Evolutionary conservation across 768 basidiomycete genomes (phyloP).

Genomic region (Asterophora parasitica): DNA sequence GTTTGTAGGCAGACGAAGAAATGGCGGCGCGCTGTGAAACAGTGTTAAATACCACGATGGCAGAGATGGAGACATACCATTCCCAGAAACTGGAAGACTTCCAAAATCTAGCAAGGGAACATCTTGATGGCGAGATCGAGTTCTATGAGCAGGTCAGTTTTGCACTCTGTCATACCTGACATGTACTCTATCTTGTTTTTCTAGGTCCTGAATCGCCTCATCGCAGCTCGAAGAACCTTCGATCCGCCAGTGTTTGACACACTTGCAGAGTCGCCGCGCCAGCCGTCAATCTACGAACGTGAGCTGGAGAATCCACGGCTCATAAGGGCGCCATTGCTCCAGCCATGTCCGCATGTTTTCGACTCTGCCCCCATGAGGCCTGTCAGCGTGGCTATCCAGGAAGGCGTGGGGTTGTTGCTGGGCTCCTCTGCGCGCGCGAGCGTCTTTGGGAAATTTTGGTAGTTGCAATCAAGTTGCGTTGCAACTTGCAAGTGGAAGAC

Average conservation of each 20-base stretch:
- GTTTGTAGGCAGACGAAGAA: slow-evolving; percentile 52
- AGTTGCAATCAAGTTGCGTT: too few species aligned
- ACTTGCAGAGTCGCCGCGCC: slow-evolving; percentile 46
- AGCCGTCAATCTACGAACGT: slow-evolving; percentile 73
- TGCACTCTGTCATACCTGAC: background rate
- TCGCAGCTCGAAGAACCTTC: slow-evolving; percentile 50
- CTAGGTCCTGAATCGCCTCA: slow-evolving; percentile 57
- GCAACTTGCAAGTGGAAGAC: too few species aligned
- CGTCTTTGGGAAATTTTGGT: slow-evolving; percentile 65
- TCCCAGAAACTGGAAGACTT: slow-evolving; percentile 72
- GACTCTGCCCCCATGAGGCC: slow-evolving; percentile 70
- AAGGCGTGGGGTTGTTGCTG: slow-evolving; percentile 62
- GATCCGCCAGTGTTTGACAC: slow-evolving; percentile 43
- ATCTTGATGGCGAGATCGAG: slow-evolving; percentile 75
- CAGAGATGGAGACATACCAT: slow-evolving; percentile 82
- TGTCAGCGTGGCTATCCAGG: slow-evolving; percentile 70
- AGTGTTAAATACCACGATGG: slow-evolving; percentile 83
- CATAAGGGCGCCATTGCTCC: slow-evolving; percentile 46
- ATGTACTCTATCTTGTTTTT: background rate
- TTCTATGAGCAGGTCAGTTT: slow-evolving; percentile 60
- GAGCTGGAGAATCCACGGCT: slow-evolving; percentile 57
- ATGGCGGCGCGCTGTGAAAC: slow-evolving; percentile 78
- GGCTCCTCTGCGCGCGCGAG: slow-evolving; percentile 41
- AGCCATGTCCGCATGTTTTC: slow-evolving; percentile 77
- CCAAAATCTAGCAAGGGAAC: slow-evolving; percentile 48